A percentile compares a stretch with the other conserved stretches of the same genome.
Conservation (phyloP, 1,139 yeast species). For the Suhomyces choctaworum region DNA sequence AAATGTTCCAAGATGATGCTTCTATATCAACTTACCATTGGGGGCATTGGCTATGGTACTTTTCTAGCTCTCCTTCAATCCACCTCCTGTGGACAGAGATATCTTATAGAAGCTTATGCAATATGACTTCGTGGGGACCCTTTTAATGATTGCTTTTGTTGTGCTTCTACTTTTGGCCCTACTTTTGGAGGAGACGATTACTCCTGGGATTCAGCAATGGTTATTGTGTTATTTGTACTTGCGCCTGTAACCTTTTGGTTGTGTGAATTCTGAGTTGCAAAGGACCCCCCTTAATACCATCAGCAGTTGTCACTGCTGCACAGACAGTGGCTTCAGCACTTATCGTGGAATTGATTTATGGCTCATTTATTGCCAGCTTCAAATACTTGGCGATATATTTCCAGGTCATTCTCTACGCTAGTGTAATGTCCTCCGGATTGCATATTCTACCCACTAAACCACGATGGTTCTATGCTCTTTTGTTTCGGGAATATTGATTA, state of each 20-base stretch:
- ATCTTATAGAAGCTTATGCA: conserved; percentile 36
- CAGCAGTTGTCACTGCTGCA: conserved; percentile 34
- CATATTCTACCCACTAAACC: conserved; percentile 56
- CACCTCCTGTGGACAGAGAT: conserved; percentile 48
- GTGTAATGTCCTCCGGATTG: conserved; percentile 59
- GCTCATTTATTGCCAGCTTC: conserved; percentile 43
- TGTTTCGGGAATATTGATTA: too few species aligned
- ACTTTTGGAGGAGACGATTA: conserved; percentile 50
- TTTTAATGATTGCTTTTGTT: conserved; percentile 39
- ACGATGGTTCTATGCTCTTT: too few species aligned
- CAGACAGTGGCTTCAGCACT: conserved; percentile 16
- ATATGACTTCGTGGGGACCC: conserved; percentile 51
- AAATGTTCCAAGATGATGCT: conserved; percentile 79
- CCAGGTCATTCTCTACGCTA: conserved; percentile 49
- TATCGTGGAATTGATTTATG: conserved; percentile 31
- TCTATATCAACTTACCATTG: conserved; percentile 67
- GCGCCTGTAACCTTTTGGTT: conserved; percentile 38
- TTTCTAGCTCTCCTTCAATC: conserved; percentile 50
- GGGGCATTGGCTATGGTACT: conserved; percentile 55
- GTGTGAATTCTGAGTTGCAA: conserved; percentile 50
- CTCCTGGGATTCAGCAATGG: conserved; percentile 55
- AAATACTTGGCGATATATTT: conserved; percentile 55
- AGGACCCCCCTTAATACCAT: conserved; percentile 48
- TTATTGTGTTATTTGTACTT: conserved; percentile 51
- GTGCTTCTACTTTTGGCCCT: conserved; percentile 48